A percentile compares a stretch with the other conserved stretches of the same genome.
Conservation (phyloP, 2,329 filamentous ascomycete genomes). For the Diplodia seriata region DNA sequence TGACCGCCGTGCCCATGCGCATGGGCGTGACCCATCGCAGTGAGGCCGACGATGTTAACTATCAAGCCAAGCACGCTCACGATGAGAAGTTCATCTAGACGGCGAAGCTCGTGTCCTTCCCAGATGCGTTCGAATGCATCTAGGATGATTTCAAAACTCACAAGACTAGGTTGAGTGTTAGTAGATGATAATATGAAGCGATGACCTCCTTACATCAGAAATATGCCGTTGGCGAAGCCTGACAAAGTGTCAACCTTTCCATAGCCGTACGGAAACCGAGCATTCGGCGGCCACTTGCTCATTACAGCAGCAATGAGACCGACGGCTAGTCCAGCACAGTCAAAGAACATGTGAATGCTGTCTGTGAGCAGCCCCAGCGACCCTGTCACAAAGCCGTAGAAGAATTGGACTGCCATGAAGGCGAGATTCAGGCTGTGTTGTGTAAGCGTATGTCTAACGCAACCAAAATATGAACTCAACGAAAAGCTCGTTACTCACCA, state of each 20-base stretch:
- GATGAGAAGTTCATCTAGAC: constrained; percentile 83
- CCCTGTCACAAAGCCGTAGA: constrained; percentile 92
- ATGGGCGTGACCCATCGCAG: constrained; percentile 72
- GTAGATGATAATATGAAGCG: background rate
- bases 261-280: constrained; percentile 91
- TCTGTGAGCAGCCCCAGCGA: constrained; percentile 95
- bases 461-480: background rate
- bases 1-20: constrained; percentile 61
- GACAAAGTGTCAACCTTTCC: constrained; percentile 96
- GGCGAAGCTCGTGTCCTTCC: constrained; percentile 82
- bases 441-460: constrained; percentile 1
- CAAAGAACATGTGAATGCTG: constrained; percentile 99
- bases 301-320: constrained; percentile 91
- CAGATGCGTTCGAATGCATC: constrained; percentile 89
- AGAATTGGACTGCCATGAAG: constrained; percentile 94
- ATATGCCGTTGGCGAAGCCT: constrained; percentile 94
- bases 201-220: constrained; percentile 72
- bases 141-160: constrained; percentile 94
- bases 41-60: constrained; percentile 92
- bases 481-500: constrained; percentile 63
- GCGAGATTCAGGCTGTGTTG: constrained; percentile 78
- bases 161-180: constrained; percentile 65
- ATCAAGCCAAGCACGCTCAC: constrained; percentile 86
- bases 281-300: constrained; percentile 93
- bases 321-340: constrained; percentile 90